Base-by-base conservation (phyloP, 257 asterid species). In the Penstemon eatonii region DNA sequence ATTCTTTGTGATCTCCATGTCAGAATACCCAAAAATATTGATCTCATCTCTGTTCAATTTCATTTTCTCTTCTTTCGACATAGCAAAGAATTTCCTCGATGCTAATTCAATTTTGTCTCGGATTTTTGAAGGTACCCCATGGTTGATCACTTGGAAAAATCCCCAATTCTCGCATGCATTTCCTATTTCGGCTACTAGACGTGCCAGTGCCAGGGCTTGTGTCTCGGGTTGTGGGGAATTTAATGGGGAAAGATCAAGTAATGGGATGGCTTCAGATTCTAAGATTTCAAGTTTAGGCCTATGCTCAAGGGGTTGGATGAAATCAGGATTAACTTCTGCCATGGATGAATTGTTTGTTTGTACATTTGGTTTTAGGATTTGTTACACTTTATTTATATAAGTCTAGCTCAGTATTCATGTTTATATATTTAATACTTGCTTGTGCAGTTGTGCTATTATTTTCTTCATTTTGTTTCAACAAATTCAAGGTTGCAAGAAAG, bases 141-240 rank as follows among this genome's bases (percentile, higher is more conserved):
- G 96, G 74, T 86, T 84, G 71, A 84, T 86, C 76, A 86, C 90
- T 81, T 88, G 96, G 75, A 90, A 86, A 69, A 90, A 90, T 0
- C 95, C 96, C 90, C 90, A 90, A 3, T 75, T 75, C 68, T 67
- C 63, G 73, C 90, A 85, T 3, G 92, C 96, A 38, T 82, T 77
- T 0, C 87, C 82, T 42, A 87, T 74, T 60, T 86, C 75, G 0
- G 84, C 45, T 50, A 86, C 84, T 41, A 88, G 78, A 41, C 56
- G 56, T 7, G 66, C 65, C 7, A 82, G 7, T 7, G 66, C 65
- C 7, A 82, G 7, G 50, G 70, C 73, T 1, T 70, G 36, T 8
- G 67, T 5, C 0, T 77, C 76, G 0, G 81, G 45, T 44, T 65
- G 70, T 9, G 55, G 52, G 55, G 80, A 70, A 69, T 58, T 79